phyloP scores from a whole-genome alignment of 108 stramenopile species.

The Nitzschia palea region DNA sequence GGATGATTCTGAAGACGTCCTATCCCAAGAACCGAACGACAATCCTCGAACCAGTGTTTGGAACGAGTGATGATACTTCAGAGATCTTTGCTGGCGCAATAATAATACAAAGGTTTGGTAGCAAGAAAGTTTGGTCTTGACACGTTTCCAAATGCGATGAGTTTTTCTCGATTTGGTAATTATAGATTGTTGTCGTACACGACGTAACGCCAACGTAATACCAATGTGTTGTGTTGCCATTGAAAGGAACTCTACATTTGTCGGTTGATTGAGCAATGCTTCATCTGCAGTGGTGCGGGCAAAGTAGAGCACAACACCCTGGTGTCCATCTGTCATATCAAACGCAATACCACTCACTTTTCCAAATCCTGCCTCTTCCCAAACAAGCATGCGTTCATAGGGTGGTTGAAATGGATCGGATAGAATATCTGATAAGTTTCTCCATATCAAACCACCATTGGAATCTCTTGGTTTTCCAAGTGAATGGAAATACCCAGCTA shows the following conservation, averaged over 20 bases:
- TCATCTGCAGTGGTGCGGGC: background rate
- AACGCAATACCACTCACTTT: background rate
- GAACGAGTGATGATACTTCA: background rate
- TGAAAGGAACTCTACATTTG: background rate
- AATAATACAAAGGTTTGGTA: background rate
- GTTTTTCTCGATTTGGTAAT: slow-evolving; percentile 4
- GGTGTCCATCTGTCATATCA: background rate
- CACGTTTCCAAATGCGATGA: background rate
- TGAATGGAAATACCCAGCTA: background rate
- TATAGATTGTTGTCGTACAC: slow-evolving; percentile 18
- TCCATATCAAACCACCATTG: background rate
- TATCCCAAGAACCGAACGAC: too few relatives aligned
- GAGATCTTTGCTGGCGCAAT: background rate
- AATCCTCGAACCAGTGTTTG: too few relatives aligned
- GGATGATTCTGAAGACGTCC: too few relatives aligned
- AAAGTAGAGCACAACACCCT: background rate
- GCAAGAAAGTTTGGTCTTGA: background rate
- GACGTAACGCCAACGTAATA: background rate
- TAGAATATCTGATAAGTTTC: background rate
- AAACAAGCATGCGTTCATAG: slow-evolving; percentile 1
- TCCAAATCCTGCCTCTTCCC: background rate
- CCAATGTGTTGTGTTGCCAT: background rate
- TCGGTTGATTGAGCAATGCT: background rate
- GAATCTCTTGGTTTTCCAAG: background rate
- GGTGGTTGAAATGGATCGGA: background rate